phyloP scores from a whole-genome alignment of 257 asterid genomes.

The Apocynum venetum region DNA sequence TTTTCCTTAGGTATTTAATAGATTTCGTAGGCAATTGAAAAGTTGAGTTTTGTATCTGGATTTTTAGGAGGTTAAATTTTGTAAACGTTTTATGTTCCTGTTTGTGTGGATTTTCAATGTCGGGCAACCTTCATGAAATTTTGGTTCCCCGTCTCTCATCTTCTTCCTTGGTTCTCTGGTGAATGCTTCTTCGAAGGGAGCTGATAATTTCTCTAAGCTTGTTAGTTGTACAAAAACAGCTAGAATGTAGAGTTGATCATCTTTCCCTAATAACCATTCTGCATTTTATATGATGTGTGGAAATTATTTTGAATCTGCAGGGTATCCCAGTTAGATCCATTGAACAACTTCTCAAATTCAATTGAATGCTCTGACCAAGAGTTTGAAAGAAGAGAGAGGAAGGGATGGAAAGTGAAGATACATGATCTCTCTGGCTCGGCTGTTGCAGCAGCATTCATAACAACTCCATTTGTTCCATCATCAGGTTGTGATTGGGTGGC shows the following conservation, averaged over 20 bases:
- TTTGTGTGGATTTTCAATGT: neutral
- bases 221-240: too few relatives aligned
- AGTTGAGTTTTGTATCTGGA: neutral
- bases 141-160: neutral
- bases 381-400: conserved; percentile 71
- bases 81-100: neutral
- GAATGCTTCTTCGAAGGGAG: neutral
- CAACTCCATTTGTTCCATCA: conserved; percentile 93
- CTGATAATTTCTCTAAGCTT: neutral
- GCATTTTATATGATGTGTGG: conserved; percentile 1
- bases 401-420: conserved; percentile 94
- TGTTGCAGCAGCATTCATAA: conserved; percentile 92
- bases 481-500: conserved; percentile 97
- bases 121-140: neutral
- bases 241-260: neutral
- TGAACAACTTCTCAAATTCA: conserved; percentile 48
- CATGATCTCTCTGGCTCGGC: conserved; percentile 96
- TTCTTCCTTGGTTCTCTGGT: neutral
- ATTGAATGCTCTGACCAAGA: conserved; percentile 60
- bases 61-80: neutral
- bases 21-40: neutral
- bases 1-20: neutral
- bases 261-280: neutral
- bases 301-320: conserved; percentile 33
- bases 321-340: conserved; percentile 67